Evolutionary conservation across 306 rosid genomes (phyloP).

Genomic region (Cucurbita argyrosperma): DNA sequence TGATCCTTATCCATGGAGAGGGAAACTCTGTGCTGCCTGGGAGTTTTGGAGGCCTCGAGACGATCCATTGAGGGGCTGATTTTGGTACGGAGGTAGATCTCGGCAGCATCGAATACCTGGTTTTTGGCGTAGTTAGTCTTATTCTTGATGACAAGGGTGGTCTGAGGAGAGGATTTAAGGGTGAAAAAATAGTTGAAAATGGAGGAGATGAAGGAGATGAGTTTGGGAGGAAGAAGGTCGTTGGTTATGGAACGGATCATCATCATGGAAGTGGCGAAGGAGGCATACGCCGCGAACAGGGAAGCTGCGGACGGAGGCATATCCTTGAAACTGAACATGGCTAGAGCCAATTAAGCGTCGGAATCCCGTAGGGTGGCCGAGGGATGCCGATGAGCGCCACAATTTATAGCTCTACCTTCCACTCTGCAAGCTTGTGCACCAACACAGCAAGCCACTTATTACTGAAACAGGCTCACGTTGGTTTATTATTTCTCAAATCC

Average conservation of each 20-base stretch:
- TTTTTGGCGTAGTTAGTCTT: background rate
- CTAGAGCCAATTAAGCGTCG: too few species aligned
- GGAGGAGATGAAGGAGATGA: background rate
- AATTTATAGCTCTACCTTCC: too few species aligned
- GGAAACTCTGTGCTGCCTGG: background rate
- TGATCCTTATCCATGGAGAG: background rate
- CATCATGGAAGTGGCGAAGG: background rate
- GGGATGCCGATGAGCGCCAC: background rate
- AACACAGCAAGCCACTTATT: too few species aligned
- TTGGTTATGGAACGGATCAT: background rate
- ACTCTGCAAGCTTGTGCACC: too few species aligned
- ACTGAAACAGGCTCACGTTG: too few species aligned
- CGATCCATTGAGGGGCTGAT: background rate
- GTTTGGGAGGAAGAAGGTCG: background rate
- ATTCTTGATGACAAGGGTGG: background rate
- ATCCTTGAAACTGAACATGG: background rate
- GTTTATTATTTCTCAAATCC: too few species aligned
- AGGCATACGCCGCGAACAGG: background rate
- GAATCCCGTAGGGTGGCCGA: background rate
- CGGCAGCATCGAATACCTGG: background rate
- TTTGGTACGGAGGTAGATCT: background rate
- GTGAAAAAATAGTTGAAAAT: background rate
- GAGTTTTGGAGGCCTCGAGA: background rate
- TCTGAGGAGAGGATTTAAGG: background rate
- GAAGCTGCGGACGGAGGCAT: background rate